phyloP scores from a whole-genome alignment of 257 asterid genomes.

The Fraxinus cuspidata region DNA sequence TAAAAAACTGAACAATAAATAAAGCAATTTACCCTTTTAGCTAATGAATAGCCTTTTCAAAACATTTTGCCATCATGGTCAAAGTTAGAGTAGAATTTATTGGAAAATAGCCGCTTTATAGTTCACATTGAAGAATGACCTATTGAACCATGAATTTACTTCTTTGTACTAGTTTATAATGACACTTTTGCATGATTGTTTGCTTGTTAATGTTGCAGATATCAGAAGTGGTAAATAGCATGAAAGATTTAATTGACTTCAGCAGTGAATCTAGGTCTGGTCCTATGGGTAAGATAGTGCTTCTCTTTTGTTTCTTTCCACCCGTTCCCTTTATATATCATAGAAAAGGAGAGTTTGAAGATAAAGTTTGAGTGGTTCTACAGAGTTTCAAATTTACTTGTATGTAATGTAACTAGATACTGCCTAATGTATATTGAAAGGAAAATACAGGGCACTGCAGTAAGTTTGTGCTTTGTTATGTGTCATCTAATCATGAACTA shows the following conservation, averaged over 20 bases:
- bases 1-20: not conserved
- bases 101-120: not conserved
- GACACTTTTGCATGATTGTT: constrained; percentile 15
- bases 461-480: not conserved
- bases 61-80: not conserved
- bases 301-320: constrained; percentile 17
- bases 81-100: constrained; percentile 3
- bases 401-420: not conserved
- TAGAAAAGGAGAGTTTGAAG: not conserved
- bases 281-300: constrained; percentile 85
- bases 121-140: not conserved
- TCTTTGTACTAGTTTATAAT: not conserved
- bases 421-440: not conserved
- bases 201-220: constrained; percentile 58
- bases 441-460: not conserved
- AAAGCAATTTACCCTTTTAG: not conserved
- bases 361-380: not conserved
- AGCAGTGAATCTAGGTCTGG: constrained; percentile 87
- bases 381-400: not conserved
- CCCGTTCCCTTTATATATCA: constrained; percentile 1
- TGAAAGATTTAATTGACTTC: constrained; percentile 97
- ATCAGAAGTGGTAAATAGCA: constrained; percentile 99
- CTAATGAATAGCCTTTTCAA: not conserved
- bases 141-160: not conserved
- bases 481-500: not conserved